phyloP scores from a whole-genome alignment of 2,329 filamentous ascomycete genomes.

The Claviceps pusilla region DNA sequence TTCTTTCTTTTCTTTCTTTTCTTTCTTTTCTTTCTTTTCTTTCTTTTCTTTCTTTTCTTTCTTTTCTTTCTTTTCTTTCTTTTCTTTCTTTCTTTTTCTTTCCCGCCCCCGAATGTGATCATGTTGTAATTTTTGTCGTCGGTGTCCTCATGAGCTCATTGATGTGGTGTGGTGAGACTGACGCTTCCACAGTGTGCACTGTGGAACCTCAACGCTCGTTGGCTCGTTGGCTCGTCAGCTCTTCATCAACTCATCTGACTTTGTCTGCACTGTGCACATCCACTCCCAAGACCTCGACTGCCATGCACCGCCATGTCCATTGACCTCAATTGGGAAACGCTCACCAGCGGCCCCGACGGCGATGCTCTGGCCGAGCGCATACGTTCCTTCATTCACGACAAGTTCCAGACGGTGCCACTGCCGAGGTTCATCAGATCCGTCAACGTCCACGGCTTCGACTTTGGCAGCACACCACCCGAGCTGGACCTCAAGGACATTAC shows the following conservation, averaged over 20 bases:
- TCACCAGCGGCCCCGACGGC: constrained; percentile 81
- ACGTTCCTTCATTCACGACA: constrained; percentile 84
- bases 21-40: no score
- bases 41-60: no score
- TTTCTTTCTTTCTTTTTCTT: no score
- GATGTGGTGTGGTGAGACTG: no score
- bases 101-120: neutral
- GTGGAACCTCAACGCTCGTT: no score
- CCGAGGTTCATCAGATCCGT: constrained; percentile 96
- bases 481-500: constrained; percentile 94
- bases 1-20: no score
- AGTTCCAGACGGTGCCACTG: constrained; percentile 81
- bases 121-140: neutral
- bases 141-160: no score
- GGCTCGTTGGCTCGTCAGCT: no score
- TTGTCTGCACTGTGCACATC: no score
- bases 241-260: no score
- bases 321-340: constrained; percentile 88
- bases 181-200: no score
- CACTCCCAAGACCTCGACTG: neutral
- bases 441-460: constrained; percentile 84
- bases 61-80: no score
- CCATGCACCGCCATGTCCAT: constrained; percentile 58
- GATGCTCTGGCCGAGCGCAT: constrained; percentile 71
- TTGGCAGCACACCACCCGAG: constrained; percentile 67